Conservation (phyloP, 1,284 basidiomycete genomes). For the Papiliotrema flavescens region DNA sequence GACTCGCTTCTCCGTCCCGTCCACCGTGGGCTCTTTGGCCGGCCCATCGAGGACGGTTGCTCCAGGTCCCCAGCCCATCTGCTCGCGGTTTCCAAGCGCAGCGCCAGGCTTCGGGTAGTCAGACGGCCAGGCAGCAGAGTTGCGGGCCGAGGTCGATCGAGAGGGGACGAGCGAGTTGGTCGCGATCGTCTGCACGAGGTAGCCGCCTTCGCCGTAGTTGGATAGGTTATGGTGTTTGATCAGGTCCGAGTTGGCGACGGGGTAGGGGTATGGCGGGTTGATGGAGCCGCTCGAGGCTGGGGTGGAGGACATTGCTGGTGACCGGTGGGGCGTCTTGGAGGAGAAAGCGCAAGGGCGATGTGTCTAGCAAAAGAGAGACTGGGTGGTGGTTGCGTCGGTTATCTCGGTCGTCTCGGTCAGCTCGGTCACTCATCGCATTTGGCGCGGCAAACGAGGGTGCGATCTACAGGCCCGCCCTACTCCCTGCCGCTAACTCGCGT, state of each 20-base stretch:
- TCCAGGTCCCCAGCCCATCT: conserved; percentile 16
- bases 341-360: too few relatives aligned
- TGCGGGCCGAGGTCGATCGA: neutral
- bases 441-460: neutral
- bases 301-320: neutral
- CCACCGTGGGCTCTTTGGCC: neutral
- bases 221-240: conserved; percentile 26
- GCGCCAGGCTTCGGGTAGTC: neutral
- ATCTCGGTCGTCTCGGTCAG: too few relatives aligned
- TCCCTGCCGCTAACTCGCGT: too few relatives aligned
- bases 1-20: conserved; percentile 3
- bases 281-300: neutral
- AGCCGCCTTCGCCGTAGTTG: conserved; percentile 42
- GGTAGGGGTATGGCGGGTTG: conserved; percentile 17
- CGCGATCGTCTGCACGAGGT: conserved; percentile 26
- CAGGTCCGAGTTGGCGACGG: conserved; percentile 21
- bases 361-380: too few relatives aligned
- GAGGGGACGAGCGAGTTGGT: conserved; percentile 13
- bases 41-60: conserved; percentile 9
- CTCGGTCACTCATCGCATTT: too few relatives aligned
- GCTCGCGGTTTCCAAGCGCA: conserved; percentile 6
- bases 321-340: too few relatives aligned
- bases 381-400: too few relatives aligned
- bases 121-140: neutral
- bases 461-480: neutral